phyloP scores from a whole-genome alignment of 1,284 basidiomycete genomes.

The Irpex sp. region DNA sequence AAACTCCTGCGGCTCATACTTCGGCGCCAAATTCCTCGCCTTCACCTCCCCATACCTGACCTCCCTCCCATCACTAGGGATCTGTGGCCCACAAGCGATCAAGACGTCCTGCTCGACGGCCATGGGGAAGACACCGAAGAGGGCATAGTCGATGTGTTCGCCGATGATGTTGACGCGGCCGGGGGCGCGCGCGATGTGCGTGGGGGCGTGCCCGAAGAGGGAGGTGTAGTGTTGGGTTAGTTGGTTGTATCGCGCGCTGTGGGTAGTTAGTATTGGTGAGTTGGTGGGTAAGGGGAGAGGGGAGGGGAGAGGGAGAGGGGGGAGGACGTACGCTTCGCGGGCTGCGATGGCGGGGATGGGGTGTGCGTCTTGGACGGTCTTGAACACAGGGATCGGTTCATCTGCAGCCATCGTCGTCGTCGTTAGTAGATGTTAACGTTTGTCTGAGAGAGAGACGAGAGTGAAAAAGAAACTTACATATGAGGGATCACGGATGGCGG shows the following conservation, averaged over 20 bases:
- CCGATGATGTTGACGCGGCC: slow-evolving; percentile 78
- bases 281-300: too few relatives aligned
- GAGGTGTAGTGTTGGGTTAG: slow-evolving; percentile 61
- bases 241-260: slow-evolving; percentile 58
- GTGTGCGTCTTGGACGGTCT: slow-evolving; percentile 58
- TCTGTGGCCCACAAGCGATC: slow-evolving; percentile 61
- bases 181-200: slow-evolving; percentile 76
- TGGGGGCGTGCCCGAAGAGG: slow-evolving; percentile 64
- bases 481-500: neutral
- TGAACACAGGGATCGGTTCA: slow-evolving; percentile 62
- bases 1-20: slow-evolving; percentile 58
- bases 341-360: slow-evolving; percentile 51
- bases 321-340: slow-evolving; percentile 47
- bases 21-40: slow-evolving; percentile 63
- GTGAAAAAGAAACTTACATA: too few relatives aligned
- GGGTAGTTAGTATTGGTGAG: neutral
- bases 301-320: neutral
- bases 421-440: neutral
- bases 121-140: slow-evolving; percentile 79
- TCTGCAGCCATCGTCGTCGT: slow-evolving; percentile 34
- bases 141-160: slow-evolving; percentile 86
- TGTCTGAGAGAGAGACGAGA: neutral
- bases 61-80: slow-evolving; percentile 9
- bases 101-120: slow-evolving; percentile 86
- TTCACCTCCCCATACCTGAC: slow-evolving; percentile 37